Conservation (phyloP, 768 basidiomycete species). For the Hortiboletus flavorubellus region DNA sequence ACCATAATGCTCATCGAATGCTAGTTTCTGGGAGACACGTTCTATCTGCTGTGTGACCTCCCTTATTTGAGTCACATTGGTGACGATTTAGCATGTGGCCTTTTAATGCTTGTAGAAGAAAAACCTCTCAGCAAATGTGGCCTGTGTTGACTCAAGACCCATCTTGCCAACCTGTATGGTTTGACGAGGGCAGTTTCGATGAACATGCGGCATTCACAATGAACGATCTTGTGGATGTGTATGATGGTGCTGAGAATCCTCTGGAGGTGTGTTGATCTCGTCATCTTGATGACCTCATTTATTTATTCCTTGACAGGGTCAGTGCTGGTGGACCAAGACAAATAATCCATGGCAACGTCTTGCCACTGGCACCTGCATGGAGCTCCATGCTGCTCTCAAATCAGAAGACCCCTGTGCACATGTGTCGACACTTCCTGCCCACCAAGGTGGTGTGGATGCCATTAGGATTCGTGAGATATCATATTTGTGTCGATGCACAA, state of each 20-base stretch:
- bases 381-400: constrained; percentile 74
- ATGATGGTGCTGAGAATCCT: constrained; percentile 80
- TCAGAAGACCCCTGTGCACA: constrained; percentile 58
- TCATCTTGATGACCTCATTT: not conserved
- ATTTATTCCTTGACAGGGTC: constrained; percentile 43
- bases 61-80: constrained; percentile 95
- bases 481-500: constrained; percentile 97
- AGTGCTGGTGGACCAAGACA: constrained; percentile 84
- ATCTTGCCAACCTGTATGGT: constrained; percentile 88
- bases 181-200: constrained; percentile 91
- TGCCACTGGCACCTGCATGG: constrained; percentile 77
- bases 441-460: constrained; percentile 98
- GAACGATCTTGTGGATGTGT: constrained; percentile 70
- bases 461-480: constrained; percentile 71
- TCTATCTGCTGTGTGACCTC: constrained; percentile 93
- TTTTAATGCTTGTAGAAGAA: constrained; percentile 77
- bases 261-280: constrained; percentile 49
- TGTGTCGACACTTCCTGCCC: constrained; percentile 77
- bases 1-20: not conserved
- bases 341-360: constrained; percentile 99
- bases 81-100: constrained; percentile 86
- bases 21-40: constrained; percentile 81
- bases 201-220: constrained; percentile 82
- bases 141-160: constrained; percentile 92
- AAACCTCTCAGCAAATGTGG: constrained; percentile 82